Base-by-base conservation (phyloP, 148 eudicot genomes). In the Drosera capensis region DNA sequence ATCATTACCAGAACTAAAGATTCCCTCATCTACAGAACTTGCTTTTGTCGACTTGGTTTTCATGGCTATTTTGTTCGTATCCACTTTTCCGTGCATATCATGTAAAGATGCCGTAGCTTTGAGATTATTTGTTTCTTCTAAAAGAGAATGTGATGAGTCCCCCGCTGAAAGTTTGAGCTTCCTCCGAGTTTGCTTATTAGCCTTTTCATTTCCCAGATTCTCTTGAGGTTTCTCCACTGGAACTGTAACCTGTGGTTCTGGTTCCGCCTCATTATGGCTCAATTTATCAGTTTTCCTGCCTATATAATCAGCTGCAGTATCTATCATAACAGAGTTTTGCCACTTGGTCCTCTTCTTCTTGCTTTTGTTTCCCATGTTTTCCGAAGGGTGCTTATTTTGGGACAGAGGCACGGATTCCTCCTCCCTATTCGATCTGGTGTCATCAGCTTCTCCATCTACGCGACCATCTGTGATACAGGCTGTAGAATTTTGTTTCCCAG, bases 401-500 rank as follows among this genome's bases (percentile, higher is more conserved):
- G n/a, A n/a, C n/a, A n/a, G n/a, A n/a, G n/a, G n/a, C n/a, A n/a
- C n/a, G n/a, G n/a, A n/a, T n/a, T n/a, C n/a, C n/a, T n/a, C n/a
- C n/a, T n/a, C n/a, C n/a, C n/a, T n/a, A n/a, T n/a, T n/a, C n/a
- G n/a, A n/a, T n/a, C n/a, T n/a, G n/a, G n/a, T n/a, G n/a, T n/a
- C n/a, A n/a, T n/a, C n/a, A n/a, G n/a, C n/a, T n/a, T n/a, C n/a
- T n/a, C n/a, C n/a, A n/a, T n/a, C n/a, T n/a, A n/a, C n/a, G n/a
- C n/a, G n/a, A n/a, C n/a, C n/a, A n/a, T n/a, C n/a, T n/a, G 23
- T 14, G 14, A 55, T 17, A 45, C 50, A 57, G 25, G 46, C 57
- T 55, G 48, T 21, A 50, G 35, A 24, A 22, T 20, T 57, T 25
- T 49, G 65, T 47, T 42, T 64, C 62, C 51, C 65, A 44, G 36